Base-by-base conservation (phyloP, 2,329 filamentous ascomycete species). In the Ilyonectria mors-panacis region DNA sequence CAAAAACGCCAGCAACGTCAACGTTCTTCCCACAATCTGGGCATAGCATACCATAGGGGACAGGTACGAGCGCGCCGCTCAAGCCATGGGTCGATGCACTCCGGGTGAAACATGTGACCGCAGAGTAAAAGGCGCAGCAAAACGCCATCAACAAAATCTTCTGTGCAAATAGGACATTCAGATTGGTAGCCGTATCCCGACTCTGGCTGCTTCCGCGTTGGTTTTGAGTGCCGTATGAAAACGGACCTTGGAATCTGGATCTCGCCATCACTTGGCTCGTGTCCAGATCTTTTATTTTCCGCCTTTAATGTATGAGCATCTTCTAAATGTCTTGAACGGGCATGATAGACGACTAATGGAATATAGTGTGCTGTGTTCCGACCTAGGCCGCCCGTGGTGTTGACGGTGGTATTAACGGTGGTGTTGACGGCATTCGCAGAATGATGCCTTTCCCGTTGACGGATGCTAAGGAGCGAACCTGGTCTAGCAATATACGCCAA, bases 41-140 rank as follows among this genome's bases (percentile, higher is more conserved):
- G 10, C 21, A 23, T 15, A 37, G 51, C 51, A 54, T 55, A 73
- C 71, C 71, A 73, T 12, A 73, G 10, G 0, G 71, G 71, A 47
- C 71, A 73, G 2, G 71, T 73, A 4, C 62, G 51, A 3, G 71
- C 67, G 19, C 69, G 67, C 3, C 62, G 23, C 2, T 53, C 59
- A 6, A 73, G 45, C 71, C 71, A 73, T 6, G 63, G 71, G 17
- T 73, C 71, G 7, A 73, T 73, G 9, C 71, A 73, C 7, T 13
- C 17, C 8, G 71, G 71, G 15, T 73, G 71, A 4, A 72, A 73
- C 1, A 73, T 15, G 33, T 73, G 71, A 0, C 48, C 42, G 1
- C 71, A 73, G 5, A 69, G 71, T 0, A 73, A 42, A 1, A n/a
- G 15, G 15, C 69, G 66, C 0, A 70, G 1, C 2, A 1, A 42